Evolutionary conservation across 2,329 filamentous ascomycete species (phyloP), one percentile per base, ranked within the genome.

Genomic region (Grosmannia clavigera): DNA sequence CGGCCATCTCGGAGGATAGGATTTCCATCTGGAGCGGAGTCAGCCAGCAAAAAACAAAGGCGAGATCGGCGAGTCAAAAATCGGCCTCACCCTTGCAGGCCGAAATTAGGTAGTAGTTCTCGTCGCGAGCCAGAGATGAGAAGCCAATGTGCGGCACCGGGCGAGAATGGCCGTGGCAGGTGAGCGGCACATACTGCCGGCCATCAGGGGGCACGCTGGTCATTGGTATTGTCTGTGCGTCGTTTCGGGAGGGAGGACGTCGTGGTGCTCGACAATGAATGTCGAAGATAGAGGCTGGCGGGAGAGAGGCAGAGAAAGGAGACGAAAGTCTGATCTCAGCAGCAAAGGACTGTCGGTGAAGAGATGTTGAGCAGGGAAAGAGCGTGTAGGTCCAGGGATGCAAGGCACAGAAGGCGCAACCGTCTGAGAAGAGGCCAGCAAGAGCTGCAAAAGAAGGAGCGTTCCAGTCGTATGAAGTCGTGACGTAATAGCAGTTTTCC

Each of bases 1-100:
- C 95, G 82, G 64, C 94, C 94, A 75, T 97, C 90, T 65, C 94
- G 89, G 67, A 99, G 87, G 92, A 97, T 97, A 57, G 94, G 94
- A 72, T 97, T 97, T 70, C 92, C 92, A 78, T 99, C 94, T 92
- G 72, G 60, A 61, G 62, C 50, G 65, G 35, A 53, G 27, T 52
- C 50, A 31, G 22, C 19, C 5, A 51, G 9, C n/a, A 6, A 40
- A 14, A 43, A 27, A n/a, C n/a, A 9, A 40, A n/a, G 46, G 35
- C 33, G 29, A 9, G 40, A 50, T 27, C 35, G 27, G 35, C 9
- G 35, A 31, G 22, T n/a, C n/a, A n/a, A 9, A 9, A 11, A 9
- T 35, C 6, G 3, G 10, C 27, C 60, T 58, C 68, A 90, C 87
- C 87, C 80, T 95, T 95, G 79, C 90, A 94, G 65, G 92, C 91